Evolutionary conservation across 1,284 basidiomycete species (phyloP), one percentile per base, ranked within the genome.

Genomic region (Ceraceosorus guamensis): DNA sequence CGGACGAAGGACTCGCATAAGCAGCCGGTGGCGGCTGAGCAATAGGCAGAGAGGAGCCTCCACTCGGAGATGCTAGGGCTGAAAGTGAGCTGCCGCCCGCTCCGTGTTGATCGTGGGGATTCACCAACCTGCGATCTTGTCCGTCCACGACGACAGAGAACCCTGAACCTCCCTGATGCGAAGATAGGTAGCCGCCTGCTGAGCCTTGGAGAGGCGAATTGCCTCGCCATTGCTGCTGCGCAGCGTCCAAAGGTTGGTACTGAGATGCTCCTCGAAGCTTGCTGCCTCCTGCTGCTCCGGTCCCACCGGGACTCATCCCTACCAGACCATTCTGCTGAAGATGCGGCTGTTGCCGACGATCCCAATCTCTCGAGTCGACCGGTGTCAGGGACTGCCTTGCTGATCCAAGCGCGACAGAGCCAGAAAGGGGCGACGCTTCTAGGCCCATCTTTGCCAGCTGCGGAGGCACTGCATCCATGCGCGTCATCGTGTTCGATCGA

Each of bases 381-480:
- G 72, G 71, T 32, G 72, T 68, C 44, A 76, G 55, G 44, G 53
- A 56, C 33, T 62, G 60, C 24, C 24, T 24, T 24, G 24, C 3
- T 24, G 24, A 24, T 24, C 24, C 24, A 24, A 24, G 24, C 14
- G 30, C 16, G 33, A 60, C 63, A 16, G 60, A 46, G 24, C 46
- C 56, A 50, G 62, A 16, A 6, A n/a, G 34, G n/a, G 11, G 48
- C 31, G 43, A 48, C 50, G 61, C 44, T 49, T 76, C 76, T 16
- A 77, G 57, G 14, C 74, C 76, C 16, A 77, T 60, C 62, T 75
- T 76, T 53, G 75, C 76, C 49, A 97, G 80, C 50, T 91, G 90
- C 11, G 91, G 89, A 18, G 93, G 93, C 16, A 97, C 86, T 59
- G 85, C 82, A 71, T 93, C 91, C 83, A 90, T 85, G 71, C 84